Evolutionary conservation across 2,329 filamentous ascomycete species (phyloP).

Genomic region (Alternaria atra): DNA sequence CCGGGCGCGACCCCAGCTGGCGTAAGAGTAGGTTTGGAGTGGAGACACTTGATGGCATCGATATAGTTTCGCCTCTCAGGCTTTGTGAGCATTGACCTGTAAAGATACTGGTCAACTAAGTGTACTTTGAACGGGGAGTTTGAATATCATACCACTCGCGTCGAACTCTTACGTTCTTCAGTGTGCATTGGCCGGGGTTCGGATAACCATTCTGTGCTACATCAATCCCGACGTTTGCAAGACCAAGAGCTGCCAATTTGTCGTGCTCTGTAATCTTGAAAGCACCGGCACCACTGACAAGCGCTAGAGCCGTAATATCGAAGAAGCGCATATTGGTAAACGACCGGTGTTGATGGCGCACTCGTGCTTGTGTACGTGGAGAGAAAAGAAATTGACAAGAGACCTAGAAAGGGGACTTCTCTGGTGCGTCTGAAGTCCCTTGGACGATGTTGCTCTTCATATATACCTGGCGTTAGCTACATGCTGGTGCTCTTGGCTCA

Average conservation of each 20-base stretch:
- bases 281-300: neutral
- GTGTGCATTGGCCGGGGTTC: conserved; percentile 40
- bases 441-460: neutral
- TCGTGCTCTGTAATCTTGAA: conserved; percentile 2
- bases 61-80: conserved; percentile 41
- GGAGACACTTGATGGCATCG: conserved; percentile 42
- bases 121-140: neutral
- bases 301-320: neutral
- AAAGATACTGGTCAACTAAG: neutral
- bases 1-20: conserved; percentile 32
- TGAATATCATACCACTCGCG: conserved; percentile 53
- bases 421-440: neutral
- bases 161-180: conserved; percentile 49
- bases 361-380: neutral
- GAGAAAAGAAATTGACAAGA: neutral
- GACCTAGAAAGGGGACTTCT: neutral
- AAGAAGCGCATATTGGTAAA: neutral
- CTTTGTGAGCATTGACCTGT: conserved; percentile 29
- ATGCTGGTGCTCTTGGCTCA: neutral
- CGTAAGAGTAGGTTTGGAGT: conserved; percentile 32
- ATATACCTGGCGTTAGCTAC: neutral
- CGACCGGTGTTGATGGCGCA: neutral
- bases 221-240: conserved; percentile 19
- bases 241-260: neutral
- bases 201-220: conserved; percentile 31